phyloP scores from a whole-genome alignment of 108 stramenopile species.

The Nitzschia sp. region DNA sequence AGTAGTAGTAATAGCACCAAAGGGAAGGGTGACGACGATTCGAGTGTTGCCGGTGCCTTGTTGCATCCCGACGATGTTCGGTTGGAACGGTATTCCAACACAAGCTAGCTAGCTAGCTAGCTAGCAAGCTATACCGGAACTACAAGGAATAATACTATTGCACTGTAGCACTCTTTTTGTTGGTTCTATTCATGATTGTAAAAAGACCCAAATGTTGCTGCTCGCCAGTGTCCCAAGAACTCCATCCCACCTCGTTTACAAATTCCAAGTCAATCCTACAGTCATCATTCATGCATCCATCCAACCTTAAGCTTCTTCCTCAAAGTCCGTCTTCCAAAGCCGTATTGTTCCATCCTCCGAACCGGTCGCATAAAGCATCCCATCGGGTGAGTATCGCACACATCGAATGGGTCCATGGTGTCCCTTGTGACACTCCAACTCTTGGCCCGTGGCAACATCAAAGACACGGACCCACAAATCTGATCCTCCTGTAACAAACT shows the following conservation, averaged over 20 bases:
- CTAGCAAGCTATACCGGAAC: too few species aligned
- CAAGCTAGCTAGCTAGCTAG: too few species aligned
- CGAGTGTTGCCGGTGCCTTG: neutral
- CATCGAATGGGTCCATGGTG: slow-evolving; percentile 99
- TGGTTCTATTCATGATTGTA: too few species aligned
- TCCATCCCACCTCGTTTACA: too few species aligned
- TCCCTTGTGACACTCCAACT: slow-evolving; percentile 93
- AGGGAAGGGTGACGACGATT: too few species aligned
- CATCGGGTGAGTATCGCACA: slow-evolving; percentile 90
- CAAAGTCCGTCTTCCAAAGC: slow-evolving; percentile 88
- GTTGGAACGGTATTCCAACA: neutral
- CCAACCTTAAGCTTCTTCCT: neutral
- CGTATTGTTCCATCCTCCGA: slow-evolving; percentile 99
- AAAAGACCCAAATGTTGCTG: too few species aligned
- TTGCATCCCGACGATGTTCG: neutral
- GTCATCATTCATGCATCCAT: neutral
- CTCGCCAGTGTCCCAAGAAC: too few species aligned
- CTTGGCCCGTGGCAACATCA: slow-evolving; percentile 85
- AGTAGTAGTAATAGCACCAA: neutral
- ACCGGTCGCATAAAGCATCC: slow-evolving; percentile 89
- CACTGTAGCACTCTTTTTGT: too few species aligned
- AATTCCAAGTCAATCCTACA: neutral
- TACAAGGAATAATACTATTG: too few species aligned
- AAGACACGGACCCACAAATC: slow-evolving; percentile 96
- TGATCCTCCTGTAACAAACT: slow-evolving; percentile 89